These are phyloP conservation scores for Emergomyces orientalis DNA, from an alignment of 2,329 filamentous ascomycete species.

Conservation along the genomic window DNA sequence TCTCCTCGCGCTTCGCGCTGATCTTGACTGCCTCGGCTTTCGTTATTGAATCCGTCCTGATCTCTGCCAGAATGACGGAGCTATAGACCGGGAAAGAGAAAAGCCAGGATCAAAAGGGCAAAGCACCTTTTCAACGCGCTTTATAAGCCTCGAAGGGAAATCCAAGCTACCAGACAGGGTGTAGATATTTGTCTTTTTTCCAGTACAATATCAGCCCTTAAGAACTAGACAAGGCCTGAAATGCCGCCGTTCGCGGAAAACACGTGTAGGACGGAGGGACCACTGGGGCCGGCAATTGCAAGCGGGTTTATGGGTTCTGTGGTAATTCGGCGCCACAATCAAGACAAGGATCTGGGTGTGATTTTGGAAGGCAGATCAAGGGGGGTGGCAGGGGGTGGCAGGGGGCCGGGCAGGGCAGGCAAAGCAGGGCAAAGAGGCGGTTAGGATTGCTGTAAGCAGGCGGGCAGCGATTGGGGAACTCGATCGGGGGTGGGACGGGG, in stretches of 20 bases:
- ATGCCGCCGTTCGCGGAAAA: background rate
- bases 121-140: background rate
- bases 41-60: background rate
- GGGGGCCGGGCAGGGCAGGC: background rate
- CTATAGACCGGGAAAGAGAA: background rate
- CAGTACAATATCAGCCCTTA: background rate
- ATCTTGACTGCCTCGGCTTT: background rate
- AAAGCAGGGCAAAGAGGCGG: background rate
- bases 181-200: background rate
- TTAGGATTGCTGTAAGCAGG: background rate
- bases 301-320: background rate
- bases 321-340: background rate
- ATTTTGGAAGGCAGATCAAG: background rate
- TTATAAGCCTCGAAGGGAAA: background rate
- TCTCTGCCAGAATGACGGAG: background rate
- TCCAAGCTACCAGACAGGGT: background rate
- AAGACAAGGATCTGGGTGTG: slow-evolving; percentile 5
- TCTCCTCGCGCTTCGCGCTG: background rate
- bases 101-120: too few species aligned
- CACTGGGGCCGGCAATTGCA: background rate
- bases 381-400: background rate
- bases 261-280: background rate
- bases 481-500: background rate
- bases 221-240: background rate
- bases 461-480: background rate